Evolutionary conservation across 163 green algal species (phyloP).

Genomic region (Scenedesmus sp.): DNA sequence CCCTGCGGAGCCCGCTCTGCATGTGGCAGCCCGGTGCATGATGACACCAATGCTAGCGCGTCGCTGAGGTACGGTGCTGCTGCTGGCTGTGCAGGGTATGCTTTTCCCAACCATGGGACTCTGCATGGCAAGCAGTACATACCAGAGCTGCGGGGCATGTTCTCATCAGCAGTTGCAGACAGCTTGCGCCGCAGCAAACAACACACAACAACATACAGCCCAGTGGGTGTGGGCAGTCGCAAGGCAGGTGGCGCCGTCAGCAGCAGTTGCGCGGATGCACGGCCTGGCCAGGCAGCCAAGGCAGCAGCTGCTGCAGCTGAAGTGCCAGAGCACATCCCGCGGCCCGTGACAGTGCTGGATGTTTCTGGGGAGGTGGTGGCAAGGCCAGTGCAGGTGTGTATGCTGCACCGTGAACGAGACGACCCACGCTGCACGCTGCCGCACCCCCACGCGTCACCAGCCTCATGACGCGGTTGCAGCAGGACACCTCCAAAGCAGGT

Average conservation of each 20-base stretch:
- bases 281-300: not conserved
- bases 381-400: conserved; percentile 21
- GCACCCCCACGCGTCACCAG: too few species aligned
- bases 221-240: not conserved
- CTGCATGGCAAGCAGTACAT: conserved; percentile 9
- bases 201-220: not conserved
- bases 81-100: conserved; percentile 12
- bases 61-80: not conserved
- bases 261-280: not conserved
- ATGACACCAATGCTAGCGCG: too few species aligned
- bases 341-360: conserved; percentile 26
- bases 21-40: not conserved
- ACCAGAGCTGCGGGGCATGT: conserved; percentile 30
- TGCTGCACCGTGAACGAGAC: not conserved
- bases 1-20: too few species aligned
- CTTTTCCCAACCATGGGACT: conserved; percentile 5
- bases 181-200: not conserved
- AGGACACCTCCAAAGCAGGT: too few species aligned
- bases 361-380: not conserved
- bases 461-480: not conserved
- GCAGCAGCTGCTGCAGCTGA: not conserved
- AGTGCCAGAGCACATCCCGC: not conserved
- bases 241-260: not conserved
- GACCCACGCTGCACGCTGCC: not conserved
- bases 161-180: conserved; percentile 35